Base-by-base conservation (phyloP, 1,139 yeast species). In the Zhuliangozyma parablackwelliae region DNA sequence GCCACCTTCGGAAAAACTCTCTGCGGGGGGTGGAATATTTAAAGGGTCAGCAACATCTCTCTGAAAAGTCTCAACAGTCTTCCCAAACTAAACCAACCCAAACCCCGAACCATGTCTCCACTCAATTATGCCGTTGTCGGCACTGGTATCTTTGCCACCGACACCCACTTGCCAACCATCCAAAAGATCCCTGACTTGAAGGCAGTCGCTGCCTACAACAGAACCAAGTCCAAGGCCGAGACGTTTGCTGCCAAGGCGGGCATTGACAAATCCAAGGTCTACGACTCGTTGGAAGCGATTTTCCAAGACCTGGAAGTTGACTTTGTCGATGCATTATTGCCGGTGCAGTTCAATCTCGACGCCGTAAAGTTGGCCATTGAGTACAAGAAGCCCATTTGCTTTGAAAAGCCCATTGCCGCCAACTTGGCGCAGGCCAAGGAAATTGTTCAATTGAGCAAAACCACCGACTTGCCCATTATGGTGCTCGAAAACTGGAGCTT, bases 321-420 rank as follows among this genome's bases (percentile, higher is more conserved):
- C 44, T 75, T 82, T 33, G 74, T 90, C 20, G 97, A 90, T 57
- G 95, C 87, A 3, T 70, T 89, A 45, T 73, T 90, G 40, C 97
- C 97, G 13, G 96, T 82, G 2, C 92, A 87, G 59, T 75, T 61
- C 66, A 90, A 88, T 56, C 65, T 79, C 34, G 78, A 71, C 32
- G 80, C 80, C 4, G 83, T 88, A 29, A 67, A 75, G 50, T 75
- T 80, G 36, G 87, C 87, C 6, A 66, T 87, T 39, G 72, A 75
- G 35, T 72, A 84, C 51, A 77, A 79, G 38, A 90, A 88, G 63
- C 94, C 96, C 35, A 69, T 88, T 35, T 71, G 80, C 31, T 63
- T 90, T 49, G 97, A 90, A 58, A 90, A 90, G 63, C 97, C 97
- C 46, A 81, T 90, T 57, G 94, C 97, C 31, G 95, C 96, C 33